Percentiles rank a stretch among this genome's conserved stretches.
phyloP scores from a whole-genome alignment of 2,329 filamentous ascomycete genomes.

The Waltergamsia citrina region DNA sequence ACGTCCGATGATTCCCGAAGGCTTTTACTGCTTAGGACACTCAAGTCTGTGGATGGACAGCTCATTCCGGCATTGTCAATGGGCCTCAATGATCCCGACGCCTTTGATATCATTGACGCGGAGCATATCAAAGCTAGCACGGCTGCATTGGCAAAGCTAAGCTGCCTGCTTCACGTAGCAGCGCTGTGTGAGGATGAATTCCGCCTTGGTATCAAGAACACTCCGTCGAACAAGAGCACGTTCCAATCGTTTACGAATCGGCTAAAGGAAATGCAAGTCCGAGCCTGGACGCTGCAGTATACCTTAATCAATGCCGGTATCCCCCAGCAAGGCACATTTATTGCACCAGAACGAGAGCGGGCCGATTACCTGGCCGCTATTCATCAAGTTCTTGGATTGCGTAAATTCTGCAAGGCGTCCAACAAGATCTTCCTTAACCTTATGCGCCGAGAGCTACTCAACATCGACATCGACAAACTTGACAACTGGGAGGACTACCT shows the following conservation, averaged over 20 bases:
- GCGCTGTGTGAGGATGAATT: slow-evolving; percentile 79
- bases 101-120: slow-evolving; percentile 79
- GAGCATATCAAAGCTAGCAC: slow-evolving; percentile 67
- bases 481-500: slow-evolving; percentile 82
- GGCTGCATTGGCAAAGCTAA: slow-evolving; percentile 60
- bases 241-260: slow-evolving; percentile 50
- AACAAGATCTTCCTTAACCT: slow-evolving; percentile 85
- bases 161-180: slow-evolving; percentile 68
- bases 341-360: slow-evolving; percentile 59
- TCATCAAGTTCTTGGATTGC: slow-evolving; percentile 75
- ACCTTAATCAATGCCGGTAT: slow-evolving; percentile 68
- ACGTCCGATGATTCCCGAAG: slow-evolving; percentile 56
- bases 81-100: slow-evolving; percentile 54
- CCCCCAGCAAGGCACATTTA: slow-evolving; percentile 56
- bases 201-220: slow-evolving; percentile 61
- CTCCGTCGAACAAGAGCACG: slow-evolving; percentile 48
- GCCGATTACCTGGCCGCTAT: slow-evolving; percentile 73
- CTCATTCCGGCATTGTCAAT: slow-evolving; percentile 62
- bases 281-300: slow-evolving; percentile 84
- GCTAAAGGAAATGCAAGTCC: slow-evolving; percentile 78
- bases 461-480: slow-evolving; percentile 62
- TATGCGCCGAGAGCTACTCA: slow-evolving; percentile 76
- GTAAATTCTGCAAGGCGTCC: slow-evolving; percentile 75
- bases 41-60: slow-evolving; percentile 72
- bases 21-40: slow-evolving; percentile 60